A percentile compares a stretch with the other conserved stretches of the same genome.
Conservation (phyloP, 176 grass and related monocot genomes). For the Canna indica region DNA sequence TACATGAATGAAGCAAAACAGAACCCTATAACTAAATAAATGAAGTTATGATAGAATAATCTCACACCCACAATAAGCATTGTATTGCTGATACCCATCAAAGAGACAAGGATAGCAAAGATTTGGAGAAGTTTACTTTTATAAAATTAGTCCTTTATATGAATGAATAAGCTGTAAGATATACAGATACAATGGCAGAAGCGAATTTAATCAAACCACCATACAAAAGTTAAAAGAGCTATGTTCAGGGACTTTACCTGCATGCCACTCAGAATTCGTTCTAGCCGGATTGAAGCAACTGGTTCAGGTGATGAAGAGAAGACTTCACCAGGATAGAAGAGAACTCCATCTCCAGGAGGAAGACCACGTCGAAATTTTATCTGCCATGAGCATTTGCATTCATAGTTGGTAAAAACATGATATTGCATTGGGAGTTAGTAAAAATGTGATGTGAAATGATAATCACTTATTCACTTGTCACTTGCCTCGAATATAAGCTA, state of each 20-base stretch:
- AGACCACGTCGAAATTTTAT: conserved; percentile 85
- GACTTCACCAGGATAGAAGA: conserved; percentile 95
- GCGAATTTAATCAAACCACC: background rate
- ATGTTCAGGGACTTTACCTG: conserved; percentile 46
- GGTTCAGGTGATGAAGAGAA: conserved; percentile 87
- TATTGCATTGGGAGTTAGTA: too few relatives aligned
- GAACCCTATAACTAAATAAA: too few relatives aligned
- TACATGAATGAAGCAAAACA: too few relatives aligned
- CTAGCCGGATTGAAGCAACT: conserved; percentile 73
- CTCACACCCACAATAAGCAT: background rate
- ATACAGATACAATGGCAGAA: background rate
- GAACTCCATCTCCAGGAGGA: conserved; percentile 85
- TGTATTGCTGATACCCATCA: background rate
- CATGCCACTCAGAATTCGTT: conserved; percentile 94
- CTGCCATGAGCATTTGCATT: conserved; percentile 20
- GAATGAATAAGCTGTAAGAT: background rate
- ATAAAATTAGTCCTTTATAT: background rate
- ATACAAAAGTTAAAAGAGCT: background rate
- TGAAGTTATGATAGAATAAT: background rate
- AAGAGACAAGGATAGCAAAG: background rate
- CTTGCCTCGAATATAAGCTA: too few relatives aligned
- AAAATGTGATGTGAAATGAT: background rate
- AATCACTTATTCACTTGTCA: too few relatives aligned
- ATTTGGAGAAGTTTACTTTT: background rate
- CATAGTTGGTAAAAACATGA: background rate